Conservation (phyloP, 306 rosid genomes). For the Pterocarpus santalinus region DNA sequence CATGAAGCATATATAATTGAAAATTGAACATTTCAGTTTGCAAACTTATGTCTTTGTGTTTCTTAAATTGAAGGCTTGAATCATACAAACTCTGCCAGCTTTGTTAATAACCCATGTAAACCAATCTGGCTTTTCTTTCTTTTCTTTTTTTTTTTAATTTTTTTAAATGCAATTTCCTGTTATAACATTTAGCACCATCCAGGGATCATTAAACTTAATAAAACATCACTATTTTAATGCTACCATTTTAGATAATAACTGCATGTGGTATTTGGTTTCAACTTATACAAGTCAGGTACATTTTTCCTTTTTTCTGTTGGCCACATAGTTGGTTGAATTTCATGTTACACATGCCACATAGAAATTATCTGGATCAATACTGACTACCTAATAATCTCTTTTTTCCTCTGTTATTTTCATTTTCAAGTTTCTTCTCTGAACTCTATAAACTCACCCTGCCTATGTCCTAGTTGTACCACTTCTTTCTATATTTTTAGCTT, state of each 20-base stretch:
- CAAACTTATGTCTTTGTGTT: not conserved
- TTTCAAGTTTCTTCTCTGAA: not conserved
- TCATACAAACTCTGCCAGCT: not conserved
- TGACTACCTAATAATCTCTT: not conserved
- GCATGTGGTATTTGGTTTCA: not conserved
- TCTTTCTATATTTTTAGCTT: not conserved
- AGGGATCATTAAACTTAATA: too few relatives aligned
- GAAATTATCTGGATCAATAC: not conserved
- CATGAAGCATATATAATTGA: not conserved
- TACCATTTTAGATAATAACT: too few relatives aligned
- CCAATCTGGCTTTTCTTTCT: not conserved
- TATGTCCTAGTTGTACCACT: not conserved
- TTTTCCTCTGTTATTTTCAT: not conserved
- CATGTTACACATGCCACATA: not conserved
- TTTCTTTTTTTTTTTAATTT: too few relatives aligned
- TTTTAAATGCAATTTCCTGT: conserved; percentile 7
- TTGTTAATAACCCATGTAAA: not conserved
- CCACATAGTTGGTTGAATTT: not conserved
- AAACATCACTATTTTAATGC: too few relatives aligned
- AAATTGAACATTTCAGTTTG: not conserved
- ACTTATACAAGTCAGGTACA: not conserved
- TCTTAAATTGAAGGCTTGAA: not conserved
- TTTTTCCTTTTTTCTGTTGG: not conserved
- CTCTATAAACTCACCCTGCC: not conserved
- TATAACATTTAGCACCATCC: not conserved